A percentile compares a stretch with the other conserved stretches of the same genome.
Evolutionary conservation across 2,329 filamentous ascomycete genomes (phyloP).

Genomic region (Coleophoma crateriformis): DNA sequence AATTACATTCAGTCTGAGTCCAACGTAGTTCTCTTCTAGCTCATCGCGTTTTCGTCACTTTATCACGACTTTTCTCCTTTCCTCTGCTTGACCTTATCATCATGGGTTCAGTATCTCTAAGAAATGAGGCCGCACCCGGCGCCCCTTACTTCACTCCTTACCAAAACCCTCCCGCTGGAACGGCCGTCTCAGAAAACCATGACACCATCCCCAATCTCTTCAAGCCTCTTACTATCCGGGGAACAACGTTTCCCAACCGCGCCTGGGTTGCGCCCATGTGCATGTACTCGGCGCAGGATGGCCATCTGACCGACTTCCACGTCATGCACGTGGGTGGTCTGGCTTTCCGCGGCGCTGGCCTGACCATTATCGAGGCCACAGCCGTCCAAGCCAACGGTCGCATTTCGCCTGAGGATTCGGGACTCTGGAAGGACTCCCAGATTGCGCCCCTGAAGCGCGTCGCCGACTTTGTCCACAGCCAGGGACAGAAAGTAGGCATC

Average conservation of each 20-base stretch:
- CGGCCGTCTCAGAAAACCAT: conserved; percentile 4
- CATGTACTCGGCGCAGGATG: conserved; percentile 42
- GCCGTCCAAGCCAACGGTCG: conserved; percentile 27
- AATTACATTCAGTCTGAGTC: too few relatives aligned
- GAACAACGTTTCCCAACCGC: conserved; percentile 48
- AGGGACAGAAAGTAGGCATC: conserved; percentile 23
- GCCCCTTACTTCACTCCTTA: conserved; percentile 14
- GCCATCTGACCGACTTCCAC: conserved; percentile 5
- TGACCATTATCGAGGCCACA: conserved; percentile 27
- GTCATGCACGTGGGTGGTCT: conserved; percentile 5
- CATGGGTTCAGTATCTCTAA: too few relatives aligned
- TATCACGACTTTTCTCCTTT: too few relatives aligned
- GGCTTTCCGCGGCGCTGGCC: conserved; percentile 22
- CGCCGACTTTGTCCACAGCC: conserved; percentile 24
- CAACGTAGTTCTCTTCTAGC: too few relatives aligned
- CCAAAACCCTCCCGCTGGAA: conserved; percentile 3
- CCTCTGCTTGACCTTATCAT: too few relatives aligned
- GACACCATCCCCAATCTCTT: conserved; percentile 46
- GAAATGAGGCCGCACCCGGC: neutral
- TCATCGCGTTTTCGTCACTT: too few relatives aligned
- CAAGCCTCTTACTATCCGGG: conserved; percentile 49
- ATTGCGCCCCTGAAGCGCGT: conserved; percentile 25
- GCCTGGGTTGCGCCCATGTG: conserved; percentile 58
- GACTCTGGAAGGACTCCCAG: conserved; percentile 29
- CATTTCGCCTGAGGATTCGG: conserved; percentile 29